Conservation (phyloP, 202 grass and related monocot species). For the Schoenoplectus tabernaemontani region DNA sequence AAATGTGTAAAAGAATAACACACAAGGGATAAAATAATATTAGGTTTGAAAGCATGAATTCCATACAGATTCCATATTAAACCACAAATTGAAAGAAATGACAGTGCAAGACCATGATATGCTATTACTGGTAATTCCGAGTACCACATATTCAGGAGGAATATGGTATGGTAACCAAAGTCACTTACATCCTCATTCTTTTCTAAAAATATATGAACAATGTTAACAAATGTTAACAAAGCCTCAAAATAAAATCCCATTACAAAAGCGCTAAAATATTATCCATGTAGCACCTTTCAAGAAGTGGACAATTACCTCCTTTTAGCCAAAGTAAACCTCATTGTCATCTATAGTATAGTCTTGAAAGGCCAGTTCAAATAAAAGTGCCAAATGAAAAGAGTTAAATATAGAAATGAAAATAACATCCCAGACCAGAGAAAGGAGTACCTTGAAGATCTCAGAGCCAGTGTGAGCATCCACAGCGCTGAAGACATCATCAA, state of each 20-base stretch:
- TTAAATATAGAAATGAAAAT: background rate
- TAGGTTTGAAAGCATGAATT: background rate
- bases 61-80: background rate
- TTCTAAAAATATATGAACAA: no score
- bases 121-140: no score
- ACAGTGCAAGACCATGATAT: background rate
- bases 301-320: no score
- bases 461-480: conserved; percentile 84
- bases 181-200: no score
- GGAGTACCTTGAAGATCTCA: conserved; percentile 74
- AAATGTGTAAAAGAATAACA: background rate
- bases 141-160: no score
- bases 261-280: no score
- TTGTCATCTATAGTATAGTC: background rate
- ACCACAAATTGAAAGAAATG: background rate
- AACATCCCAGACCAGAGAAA: background rate
- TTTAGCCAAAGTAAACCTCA: background rate
- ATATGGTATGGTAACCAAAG: no score
- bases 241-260: no score
- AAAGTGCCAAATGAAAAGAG: no score
- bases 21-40: no score
- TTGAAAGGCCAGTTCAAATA: background rate
- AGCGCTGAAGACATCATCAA: conserved; percentile 96
- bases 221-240: no score
- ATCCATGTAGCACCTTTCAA: no score